Base-by-base conservation (phyloP, 345 rosid genomes). In the Adansonia digitata region DNA sequence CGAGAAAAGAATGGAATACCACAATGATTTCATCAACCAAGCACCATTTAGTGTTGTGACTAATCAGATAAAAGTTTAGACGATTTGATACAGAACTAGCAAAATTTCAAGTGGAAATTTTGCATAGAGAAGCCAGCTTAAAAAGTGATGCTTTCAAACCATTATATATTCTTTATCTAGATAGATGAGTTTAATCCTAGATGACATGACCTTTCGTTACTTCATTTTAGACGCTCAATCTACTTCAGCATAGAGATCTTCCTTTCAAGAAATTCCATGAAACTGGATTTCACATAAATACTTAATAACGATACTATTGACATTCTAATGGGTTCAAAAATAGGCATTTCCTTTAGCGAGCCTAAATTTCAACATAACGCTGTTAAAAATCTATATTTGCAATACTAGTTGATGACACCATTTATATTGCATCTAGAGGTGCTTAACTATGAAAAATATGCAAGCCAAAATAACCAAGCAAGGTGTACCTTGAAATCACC, bases 401-500 rank as follows among this genome's bases (percentile, higher is more conserved):
- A 66, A 43, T 63, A 31, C 42, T 20, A 42, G 52, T 22, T 45
- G 35, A 67, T 67, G 2, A 24, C 52, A 22, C n/a, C 29, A 71
- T 55, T n/a, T 71, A 12, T 34, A 39, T 22, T 71, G 29, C 65
- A 69, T 4, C 73, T 43, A 69, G 4, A 49, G 59, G 26, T 24
- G 40, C 73, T 46, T 29, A 48, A 46, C 40, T 56, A 71, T 48
- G 35, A 65, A 65, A 75, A 51, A 56, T 64, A 17, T 46, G 26
- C 56, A 68, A 17, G 42, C 14, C 62, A 70, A 74, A 18, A 55
- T 55, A 56, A 15, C 20, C 57, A 72, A 27, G 53, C 37, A 51
- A 79, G 77, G 14, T 71, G 49, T 90, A 93, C 97, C 97, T 93
- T 93, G 84, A 89, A 75, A 80, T 83, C 83, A 81, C 87, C 97